Percentiles rank a stretch among this genome's conserved stretches.
Evolutionary conservation across 345 rosid species (phyloP).

Genomic region (Cochlearia excelsa): DNA sequence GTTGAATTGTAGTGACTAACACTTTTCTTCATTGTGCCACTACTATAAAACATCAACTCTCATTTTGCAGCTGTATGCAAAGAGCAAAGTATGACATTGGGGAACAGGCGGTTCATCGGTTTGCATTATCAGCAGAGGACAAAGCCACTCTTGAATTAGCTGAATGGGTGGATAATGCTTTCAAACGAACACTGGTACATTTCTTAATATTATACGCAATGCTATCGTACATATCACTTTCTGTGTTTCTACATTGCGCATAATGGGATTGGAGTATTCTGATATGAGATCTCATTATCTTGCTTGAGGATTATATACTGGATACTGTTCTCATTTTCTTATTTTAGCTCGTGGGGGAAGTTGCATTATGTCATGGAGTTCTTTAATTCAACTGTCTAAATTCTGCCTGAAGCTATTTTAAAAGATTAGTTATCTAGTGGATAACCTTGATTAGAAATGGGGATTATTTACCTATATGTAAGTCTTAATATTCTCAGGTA

Average conservation of each 20-base stretch:
- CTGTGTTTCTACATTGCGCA: constrained; percentile 4
- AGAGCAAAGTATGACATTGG: constrained; percentile 93
- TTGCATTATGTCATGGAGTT: constrained; percentile 2
- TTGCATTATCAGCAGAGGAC: constrained; percentile 92
- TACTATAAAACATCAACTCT: constrained; percentile 20
- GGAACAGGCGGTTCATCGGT: constrained; percentile 88
- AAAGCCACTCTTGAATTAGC: constrained; percentile 94
- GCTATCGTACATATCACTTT: constrained; percentile 19
- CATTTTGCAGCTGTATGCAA: constrained; percentile 82
- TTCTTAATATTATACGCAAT: constrained; percentile 30
- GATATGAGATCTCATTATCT: constrained; percentile 7
- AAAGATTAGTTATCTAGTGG: not conserved
- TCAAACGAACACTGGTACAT: constrained; percentile 65
- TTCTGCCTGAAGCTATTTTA: constrained; percentile 1
- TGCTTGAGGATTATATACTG: constrained; percentile 17
- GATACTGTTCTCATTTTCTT: constrained; percentile 8
- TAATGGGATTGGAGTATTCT: constrained; percentile 10
- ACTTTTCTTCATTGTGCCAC: constrained; percentile 8
- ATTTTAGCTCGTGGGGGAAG: not conserved
- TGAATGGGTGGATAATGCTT: constrained; percentile 90
- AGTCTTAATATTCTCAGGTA: constrained; percentile 47
- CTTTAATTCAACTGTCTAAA: not conserved
- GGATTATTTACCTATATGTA: constrained; percentile 11
- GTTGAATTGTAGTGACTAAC: constrained; percentile 1
- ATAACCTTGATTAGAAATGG: not conserved